phyloP scores from a whole-genome alignment of 1,284 basidiomycete genomes.

The Puccinia horiana region DNA sequence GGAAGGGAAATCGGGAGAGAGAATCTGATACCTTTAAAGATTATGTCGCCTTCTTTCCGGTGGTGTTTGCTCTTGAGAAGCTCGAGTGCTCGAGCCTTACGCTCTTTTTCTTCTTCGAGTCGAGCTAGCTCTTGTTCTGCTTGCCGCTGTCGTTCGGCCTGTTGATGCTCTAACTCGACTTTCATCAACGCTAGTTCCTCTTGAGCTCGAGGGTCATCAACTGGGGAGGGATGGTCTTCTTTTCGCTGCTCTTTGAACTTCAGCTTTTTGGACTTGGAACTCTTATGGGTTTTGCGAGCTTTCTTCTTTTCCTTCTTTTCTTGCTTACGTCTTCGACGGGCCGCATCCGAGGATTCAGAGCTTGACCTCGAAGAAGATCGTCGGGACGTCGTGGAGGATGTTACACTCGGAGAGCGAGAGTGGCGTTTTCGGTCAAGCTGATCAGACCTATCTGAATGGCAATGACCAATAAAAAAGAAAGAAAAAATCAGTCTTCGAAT shows the following conservation, averaged over 20 bases:
- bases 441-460: slow-evolving; percentile 4
- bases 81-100: slow-evolving; percentile 38
- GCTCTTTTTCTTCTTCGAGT: slow-evolving; percentile 29
- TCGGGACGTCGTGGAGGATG: not conserved
- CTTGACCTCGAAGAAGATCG: not conserved
- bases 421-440: not conserved
- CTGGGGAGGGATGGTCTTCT: not conserved
- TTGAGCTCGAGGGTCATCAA: not conserved
- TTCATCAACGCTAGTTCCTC: slow-evolving; percentile 26
- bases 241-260: slow-evolving; percentile 28
- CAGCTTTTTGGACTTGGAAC: slow-evolving; percentile 19
- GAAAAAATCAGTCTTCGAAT: not conserved
- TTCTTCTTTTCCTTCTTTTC: slow-evolving; percentile 35
- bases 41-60: slow-evolving; percentile 29
- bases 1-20: not conserved
- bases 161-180: slow-evolving; percentile 37
- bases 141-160: slow-evolving; percentile 22
- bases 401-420: slow-evolving; percentile 3
- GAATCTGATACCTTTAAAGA: slow-evolving; percentile 33
- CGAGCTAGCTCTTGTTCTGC: slow-evolving; percentile 19
- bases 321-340: slow-evolving; percentile 7
- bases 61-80: slow-evolving; percentile 29
- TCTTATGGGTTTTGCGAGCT: slow-evolving; percentile 1
- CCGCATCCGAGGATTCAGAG: slow-evolving; percentile 21
- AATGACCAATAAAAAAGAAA: not conserved